Conservation (phyloP, 306 rosid genomes). For the Abrus pulchellus region DNA sequence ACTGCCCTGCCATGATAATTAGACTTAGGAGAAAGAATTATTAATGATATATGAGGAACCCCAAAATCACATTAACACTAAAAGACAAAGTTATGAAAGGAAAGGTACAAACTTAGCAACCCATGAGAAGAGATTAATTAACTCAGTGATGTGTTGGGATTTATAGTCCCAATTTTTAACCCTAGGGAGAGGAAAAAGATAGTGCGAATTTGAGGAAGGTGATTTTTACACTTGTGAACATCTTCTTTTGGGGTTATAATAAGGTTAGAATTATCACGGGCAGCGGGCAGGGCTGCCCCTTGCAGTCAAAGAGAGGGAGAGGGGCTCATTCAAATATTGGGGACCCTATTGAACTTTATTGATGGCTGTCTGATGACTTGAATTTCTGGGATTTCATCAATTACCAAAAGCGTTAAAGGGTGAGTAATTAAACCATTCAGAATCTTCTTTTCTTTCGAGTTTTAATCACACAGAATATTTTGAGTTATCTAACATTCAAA, state of each 20-base stretch:
- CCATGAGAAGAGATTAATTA: not conserved
- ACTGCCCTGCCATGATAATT: not conserved
- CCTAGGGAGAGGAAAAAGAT: constrained; percentile 4
- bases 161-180: constrained; percentile 48
- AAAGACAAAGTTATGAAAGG: constrained; percentile 22
- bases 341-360: constrained; percentile 51
- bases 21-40: constrained; percentile 6
- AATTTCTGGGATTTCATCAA: constrained; percentile 48
- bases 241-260: constrained; percentile 27
- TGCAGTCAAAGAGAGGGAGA: constrained; percentile 51
- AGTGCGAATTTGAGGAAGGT: not conserved
- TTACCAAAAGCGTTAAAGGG: constrained; percentile 50
- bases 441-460: constrained; percentile 50
- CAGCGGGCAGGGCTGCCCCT: constrained; percentile 63
- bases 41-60: constrained; percentile 19
- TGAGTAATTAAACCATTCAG: constrained; percentile 30
- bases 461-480: constrained; percentile 19
- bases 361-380: constrained; percentile 34
- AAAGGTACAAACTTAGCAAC: not conserved
- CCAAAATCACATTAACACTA: constrained; percentile 29
- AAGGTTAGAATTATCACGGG: constrained; percentile 44
- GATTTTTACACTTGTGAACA: constrained; percentile 2
- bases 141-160: constrained; percentile 31
- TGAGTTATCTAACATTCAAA: constrained; percentile 35
- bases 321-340: constrained; percentile 48